Evolutionary conservation across 352 stramenopile species (phyloP).

Genomic region (Globisporangium nodosum): DNA sequence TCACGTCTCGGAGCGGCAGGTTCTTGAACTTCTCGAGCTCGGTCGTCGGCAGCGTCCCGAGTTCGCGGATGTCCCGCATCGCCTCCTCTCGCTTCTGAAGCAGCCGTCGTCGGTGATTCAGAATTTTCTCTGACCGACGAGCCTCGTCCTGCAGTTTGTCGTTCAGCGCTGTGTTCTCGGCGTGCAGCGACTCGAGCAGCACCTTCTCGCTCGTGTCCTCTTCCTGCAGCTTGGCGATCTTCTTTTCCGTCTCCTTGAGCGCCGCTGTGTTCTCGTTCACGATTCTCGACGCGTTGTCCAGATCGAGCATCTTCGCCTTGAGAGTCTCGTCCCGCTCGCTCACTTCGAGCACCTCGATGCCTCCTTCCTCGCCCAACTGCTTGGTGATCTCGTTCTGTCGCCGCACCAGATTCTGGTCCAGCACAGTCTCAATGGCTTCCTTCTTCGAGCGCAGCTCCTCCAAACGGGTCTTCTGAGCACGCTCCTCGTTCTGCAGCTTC

Average conservation of each 20-base stretch:
- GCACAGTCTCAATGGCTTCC: slow-evolving; percentile 84
- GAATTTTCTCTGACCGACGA: slow-evolving; percentile 75
- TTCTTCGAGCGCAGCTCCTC: slow-evolving; percentile 88
- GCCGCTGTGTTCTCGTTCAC: slow-evolving; percentile 59
- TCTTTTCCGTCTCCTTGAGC: slow-evolving; percentile 59
- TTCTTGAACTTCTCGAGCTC: slow-evolving; percentile 92
- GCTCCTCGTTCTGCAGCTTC: slow-evolving; percentile 82
- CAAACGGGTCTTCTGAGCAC: slow-evolving; percentile 68
- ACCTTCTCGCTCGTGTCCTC: slow-evolving; percentile 41
- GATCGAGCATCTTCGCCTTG: slow-evolving; percentile 89
- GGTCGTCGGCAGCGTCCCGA: slow-evolving; percentile 93
- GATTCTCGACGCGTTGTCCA: slow-evolving; percentile 71
- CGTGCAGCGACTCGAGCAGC: slow-evolving; percentile 41
- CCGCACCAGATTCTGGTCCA: slow-evolving; percentile 91
- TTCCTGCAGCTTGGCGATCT: slow-evolving; percentile 48
- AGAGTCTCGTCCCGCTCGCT: slow-evolving; percentile 63
- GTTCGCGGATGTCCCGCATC: slow-evolving; percentile 95
- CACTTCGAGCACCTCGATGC: slow-evolving; percentile 46
- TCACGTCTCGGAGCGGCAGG: slow-evolving; percentile 87
- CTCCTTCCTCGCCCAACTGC: slow-evolving; percentile 46
- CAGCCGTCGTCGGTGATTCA: slow-evolving; percentile 72
- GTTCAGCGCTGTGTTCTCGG: slow-evolving; percentile 52
- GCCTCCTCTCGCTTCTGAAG: slow-evolving; percentile 92
- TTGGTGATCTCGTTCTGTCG: slow-evolving; percentile 63
- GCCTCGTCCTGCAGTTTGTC: slow-evolving; percentile 85